Evolutionary conservation across 495 filamentous ascomycete species (phyloP).

Genomic region (Astrocystis sublimbata): DNA sequence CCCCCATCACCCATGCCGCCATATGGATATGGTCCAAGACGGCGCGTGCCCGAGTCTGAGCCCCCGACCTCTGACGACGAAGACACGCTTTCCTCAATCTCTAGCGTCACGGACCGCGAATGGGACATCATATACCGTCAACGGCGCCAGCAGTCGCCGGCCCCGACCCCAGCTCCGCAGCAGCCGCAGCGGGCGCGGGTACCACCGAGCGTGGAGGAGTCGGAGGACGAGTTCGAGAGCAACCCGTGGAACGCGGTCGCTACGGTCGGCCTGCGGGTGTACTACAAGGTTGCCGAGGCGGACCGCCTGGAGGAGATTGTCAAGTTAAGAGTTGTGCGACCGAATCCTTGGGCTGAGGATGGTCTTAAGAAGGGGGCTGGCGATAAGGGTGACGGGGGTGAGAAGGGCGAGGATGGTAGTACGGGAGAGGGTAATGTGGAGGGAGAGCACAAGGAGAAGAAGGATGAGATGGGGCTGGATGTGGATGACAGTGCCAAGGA

Average conservation of each 20-base stretch:
- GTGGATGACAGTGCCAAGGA: conserved; percentile 53
- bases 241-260: conserved; percentile 88
- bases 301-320: conserved; percentile 52
- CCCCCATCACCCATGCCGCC: no score
- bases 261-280: conserved; percentile 76
- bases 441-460: conserved; percentile 8
- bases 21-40: no score
- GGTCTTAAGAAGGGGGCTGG: conserved; percentile 23
- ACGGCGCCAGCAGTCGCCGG: conserved; percentile 13
- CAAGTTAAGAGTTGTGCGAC: conserved; percentile 41
- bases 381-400: conserved; percentile 25
- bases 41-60: conserved; percentile 12
- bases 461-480: conserved; percentile 41
- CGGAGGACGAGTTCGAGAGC: conserved; percentile 46
- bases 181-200: conserved; percentile 9
- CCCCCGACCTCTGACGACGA: conserved; percentile 33
- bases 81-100: conserved; percentile 36
- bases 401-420: conserved; percentile 17
- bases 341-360: conserved; percentile 35
- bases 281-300: conserved; percentile 59
- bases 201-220: no score
- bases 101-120: conserved; percentile 38
- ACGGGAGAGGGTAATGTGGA: conserved; percentile 17
- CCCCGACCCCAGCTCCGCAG: conserved; percentile 7
- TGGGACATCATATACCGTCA: conserved; percentile 34